Base-by-base conservation (phyloP, 2,329 filamentous ascomycete genomes). In the Paecilomyces sp. region DNA sequence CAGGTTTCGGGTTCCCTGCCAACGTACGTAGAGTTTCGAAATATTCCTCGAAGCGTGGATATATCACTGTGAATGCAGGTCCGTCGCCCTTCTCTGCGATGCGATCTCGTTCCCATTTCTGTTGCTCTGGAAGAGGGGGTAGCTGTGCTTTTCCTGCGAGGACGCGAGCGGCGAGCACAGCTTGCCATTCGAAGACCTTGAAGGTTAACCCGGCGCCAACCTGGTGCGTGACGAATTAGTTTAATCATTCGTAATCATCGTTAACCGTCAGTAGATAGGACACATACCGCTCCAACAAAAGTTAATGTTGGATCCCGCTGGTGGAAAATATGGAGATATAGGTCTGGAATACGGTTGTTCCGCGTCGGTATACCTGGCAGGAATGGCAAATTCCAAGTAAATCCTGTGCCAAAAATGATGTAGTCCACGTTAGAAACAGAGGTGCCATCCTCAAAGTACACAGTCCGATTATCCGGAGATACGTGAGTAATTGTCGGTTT, bases 111-210 rank as follows among this genome's bases (percentile, higher is more conserved):
- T 88, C 86, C 86, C 86, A 88, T 22, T 65, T 68, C 34, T 74
- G 66, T 75, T 84, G 83, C 58, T 81, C 82, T 12, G 75, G 72
- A 0, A 73, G 24, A 0, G 79, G 63, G 0, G 86, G 86, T 1
- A 88, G 70, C 0, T 64, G 71, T 0, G 79, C 80, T 1, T 83
- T 76, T 0, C 83, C 83, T 0, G 85, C 81, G 0, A 88, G 75
- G 1, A 86, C 70, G 0, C 85, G 76, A 1, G 86, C 85, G 0
- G 81, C 83, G 1, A 84, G 77, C 0, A 88, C 85, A 6, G 85
- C 85, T 66, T 88, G 86, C 83, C 84, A 88, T 71, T 88, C 86
- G 58, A 87, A 88, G 31, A 88, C 80, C 67, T 86, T 87, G 74
- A 89, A 89, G 0, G 86, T 89, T 30, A 89, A 63, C 0, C 73